These are phyloP conservation scores for Salix purpurea DNA, from an alignment of 345 rosid species.

Conservation along the genomic window DNA sequence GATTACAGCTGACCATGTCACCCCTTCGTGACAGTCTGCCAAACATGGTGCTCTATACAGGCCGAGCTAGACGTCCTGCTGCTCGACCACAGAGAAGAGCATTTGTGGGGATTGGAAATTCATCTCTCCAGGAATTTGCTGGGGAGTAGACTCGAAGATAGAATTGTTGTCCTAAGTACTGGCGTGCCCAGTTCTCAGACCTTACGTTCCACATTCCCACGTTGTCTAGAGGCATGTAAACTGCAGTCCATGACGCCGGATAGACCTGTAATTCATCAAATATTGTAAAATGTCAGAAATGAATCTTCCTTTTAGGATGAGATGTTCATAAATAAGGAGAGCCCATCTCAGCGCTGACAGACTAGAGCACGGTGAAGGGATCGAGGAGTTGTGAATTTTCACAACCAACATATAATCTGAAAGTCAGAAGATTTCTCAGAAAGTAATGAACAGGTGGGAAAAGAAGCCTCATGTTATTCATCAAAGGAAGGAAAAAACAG, in stretches of 20 bases:
- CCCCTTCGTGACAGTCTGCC: constrained; percentile 10
- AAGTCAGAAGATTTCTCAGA: not conserved
- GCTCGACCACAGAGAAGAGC: constrained; percentile 61
- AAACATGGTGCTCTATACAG: constrained; percentile 10
- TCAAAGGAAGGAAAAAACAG: not conserved
- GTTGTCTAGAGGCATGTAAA: constrained; percentile 63
- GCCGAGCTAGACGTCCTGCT: constrained; percentile 25
- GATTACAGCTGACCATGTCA: constrained; percentile 1
- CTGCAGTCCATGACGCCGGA: constrained; percentile 69
- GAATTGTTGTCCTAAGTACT: constrained; percentile 68
- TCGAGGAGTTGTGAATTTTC: not conserved
- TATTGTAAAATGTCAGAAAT: not conserved
- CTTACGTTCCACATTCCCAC: constrained; percentile 81
- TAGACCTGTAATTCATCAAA: constrained; percentile 43
- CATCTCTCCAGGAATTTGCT: constrained; percentile 62
- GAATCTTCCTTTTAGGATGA: not conserved
- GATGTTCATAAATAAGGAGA: not conserved
- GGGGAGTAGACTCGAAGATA: constrained; percentile 53
- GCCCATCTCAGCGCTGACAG: not conserved
- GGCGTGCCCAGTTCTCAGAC: constrained; percentile 66
- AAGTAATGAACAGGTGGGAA: not conserved
- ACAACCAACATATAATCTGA: not conserved
- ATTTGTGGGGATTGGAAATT: constrained; percentile 58
- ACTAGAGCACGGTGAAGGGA: not conserved
- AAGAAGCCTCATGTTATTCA: not conserved